These are phyloP conservation scores for Gossypium ekmanianum DNA, from an alignment of 345 rosid genomes.

Conservation along the genomic window DNA sequence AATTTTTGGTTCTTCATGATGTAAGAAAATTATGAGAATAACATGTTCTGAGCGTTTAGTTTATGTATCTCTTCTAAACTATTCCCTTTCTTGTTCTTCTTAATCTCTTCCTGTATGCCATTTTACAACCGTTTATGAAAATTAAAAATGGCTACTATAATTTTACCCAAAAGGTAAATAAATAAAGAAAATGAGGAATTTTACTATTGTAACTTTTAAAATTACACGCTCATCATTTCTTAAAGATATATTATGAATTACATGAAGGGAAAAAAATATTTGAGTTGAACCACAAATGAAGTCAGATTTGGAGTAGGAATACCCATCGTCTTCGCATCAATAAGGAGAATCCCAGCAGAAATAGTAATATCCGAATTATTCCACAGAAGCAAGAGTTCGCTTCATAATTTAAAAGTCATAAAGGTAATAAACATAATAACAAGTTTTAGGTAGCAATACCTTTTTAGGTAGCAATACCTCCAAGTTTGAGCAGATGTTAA, in stretches of 20 bases:
- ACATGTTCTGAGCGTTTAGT: constrained; percentile 18
- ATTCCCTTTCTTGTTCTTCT: background rate
- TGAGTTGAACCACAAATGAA: constrained; percentile 10
- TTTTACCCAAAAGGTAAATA: background rate
- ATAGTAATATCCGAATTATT: too few species aligned
- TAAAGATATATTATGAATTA: background rate
- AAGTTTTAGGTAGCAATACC: too few species aligned
- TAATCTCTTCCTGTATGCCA: background rate
- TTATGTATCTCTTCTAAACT: background rate
- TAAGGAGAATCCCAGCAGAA: too few species aligned
- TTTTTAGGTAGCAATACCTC: too few species aligned
- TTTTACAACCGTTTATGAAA: background rate
- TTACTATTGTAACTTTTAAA: background rate
- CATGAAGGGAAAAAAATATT: background rate
- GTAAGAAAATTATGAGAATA: constrained; percentile 22
- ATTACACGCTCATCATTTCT: background rate
- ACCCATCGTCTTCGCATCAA: too few species aligned
- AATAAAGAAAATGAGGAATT: background rate
- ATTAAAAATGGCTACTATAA: background rate
- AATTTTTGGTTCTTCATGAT: constrained; percentile 22
- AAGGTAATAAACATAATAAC: too few species aligned
- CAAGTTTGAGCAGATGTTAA: background rate
- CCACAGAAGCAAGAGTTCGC: background rate
- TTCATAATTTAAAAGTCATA: background rate
- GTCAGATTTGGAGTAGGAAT: too few species aligned